Percentiles rank a stretch among this genome's conserved stretches.
phyloP scores from a whole-genome alignment of 1,284 basidiomycete genomes.

The Ganoderma lucidum region DNA sequence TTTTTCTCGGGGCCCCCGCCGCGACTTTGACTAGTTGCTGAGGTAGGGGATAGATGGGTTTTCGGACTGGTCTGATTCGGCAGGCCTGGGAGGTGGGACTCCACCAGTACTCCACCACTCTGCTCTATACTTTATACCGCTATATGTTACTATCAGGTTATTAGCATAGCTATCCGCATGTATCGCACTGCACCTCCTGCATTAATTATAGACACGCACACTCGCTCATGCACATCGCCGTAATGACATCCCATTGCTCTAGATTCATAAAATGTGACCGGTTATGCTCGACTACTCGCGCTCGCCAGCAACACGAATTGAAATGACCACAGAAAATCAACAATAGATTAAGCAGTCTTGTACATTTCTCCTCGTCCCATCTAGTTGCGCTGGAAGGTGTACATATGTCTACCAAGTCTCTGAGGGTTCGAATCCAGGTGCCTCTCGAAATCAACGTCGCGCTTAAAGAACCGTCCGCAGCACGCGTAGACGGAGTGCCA shows the following conservation, averaged over 20 bases:
- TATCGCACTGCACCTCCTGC: constrained; percentile 23
- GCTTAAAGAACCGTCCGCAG: constrained; percentile 50
- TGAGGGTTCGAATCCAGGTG: constrained; percentile 33
- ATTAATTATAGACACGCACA: constrained; percentile 25
- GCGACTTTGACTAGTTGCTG: neutral
- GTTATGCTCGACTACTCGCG: neutral
- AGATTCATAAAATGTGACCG: neutral
- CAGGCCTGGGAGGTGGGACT: constrained; percentile 1
- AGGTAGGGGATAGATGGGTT: neutral
- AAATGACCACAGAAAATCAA: neutral
- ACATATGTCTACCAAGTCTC: constrained; percentile 12
- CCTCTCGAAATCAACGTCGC: constrained; percentile 44
- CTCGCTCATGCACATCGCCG: neutral
- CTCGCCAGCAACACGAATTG: neutral
- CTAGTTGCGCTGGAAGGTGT: constrained; percentile 19
- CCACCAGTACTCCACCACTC: constrained; percentile 16
- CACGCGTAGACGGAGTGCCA: constrained; percentile 49
- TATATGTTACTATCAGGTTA: constrained; percentile 32
- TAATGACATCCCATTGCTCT: constrained; percentile 7
- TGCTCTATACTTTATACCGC: constrained; percentile 23
- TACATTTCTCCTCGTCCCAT: neutral
- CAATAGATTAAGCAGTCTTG: neutral
- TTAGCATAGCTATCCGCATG: constrained; percentile 28
- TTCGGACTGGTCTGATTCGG: neutral
- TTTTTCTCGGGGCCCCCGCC: neutral